Conservation (phyloP, 139 green algal species). For the Chlamydomonas sp. region DNA sequence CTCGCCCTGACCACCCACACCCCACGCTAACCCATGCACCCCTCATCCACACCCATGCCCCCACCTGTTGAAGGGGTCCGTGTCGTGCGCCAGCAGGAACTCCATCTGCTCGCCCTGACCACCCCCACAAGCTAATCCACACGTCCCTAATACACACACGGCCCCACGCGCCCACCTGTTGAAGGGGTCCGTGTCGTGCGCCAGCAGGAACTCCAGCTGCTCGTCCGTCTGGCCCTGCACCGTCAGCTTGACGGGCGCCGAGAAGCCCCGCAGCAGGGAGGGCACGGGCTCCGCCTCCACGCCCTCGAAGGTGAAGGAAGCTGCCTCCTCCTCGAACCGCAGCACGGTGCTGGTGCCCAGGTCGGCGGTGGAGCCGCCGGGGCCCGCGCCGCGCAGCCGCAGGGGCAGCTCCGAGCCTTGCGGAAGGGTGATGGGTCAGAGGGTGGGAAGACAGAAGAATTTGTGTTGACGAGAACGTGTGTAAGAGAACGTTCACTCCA, state of each 20-base stretch:
- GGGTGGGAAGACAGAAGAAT: no score
- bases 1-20: neutral
- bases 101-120: slow-evolving; percentile 81
- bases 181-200: slow-evolving; percentile 93
- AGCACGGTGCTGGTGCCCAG: slow-evolving; percentile 66
- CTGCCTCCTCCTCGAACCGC: slow-evolving; percentile 59
- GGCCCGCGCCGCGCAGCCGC: slow-evolving; percentile 52
- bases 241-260: slow-evolving; percentile 89
- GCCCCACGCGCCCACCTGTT: slow-evolving; percentile 67
- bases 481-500: no score
- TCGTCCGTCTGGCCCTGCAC: slow-evolving; percentile 86
- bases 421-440: no score
- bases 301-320: slow-evolving; percentile 69
- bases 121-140: neutral
- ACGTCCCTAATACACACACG: neutral
- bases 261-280: slow-evolving; percentile 94
- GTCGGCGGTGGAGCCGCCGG: slow-evolving; percentile 10
- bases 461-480: no score
- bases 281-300: slow-evolving; percentile 62
- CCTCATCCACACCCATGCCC: neutral
- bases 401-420: slow-evolving; percentile 84
- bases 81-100: slow-evolving; percentile 94
- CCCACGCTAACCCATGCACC: neutral
- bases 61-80: slow-evolving; percentile 74
- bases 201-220: slow-evolving; percentile 92